Conservation (phyloP, 441 rosid species). For the Aquilaria agallochum region DNA sequence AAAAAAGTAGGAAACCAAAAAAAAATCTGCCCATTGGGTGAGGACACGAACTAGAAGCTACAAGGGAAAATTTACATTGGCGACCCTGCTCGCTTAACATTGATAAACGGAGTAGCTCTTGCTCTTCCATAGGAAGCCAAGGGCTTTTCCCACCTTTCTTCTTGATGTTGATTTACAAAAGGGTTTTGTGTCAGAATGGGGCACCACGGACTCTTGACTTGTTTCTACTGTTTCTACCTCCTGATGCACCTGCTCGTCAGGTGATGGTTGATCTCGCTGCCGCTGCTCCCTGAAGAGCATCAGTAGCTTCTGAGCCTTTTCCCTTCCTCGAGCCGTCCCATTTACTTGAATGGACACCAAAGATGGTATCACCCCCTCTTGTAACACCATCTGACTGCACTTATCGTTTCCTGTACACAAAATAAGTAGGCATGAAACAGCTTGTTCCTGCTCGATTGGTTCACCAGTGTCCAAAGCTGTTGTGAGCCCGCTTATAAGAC, state of each 20-base stretch:
- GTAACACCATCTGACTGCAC: constrained; percentile 84
- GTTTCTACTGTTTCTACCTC: constrained; percentile 36
- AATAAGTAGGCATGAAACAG: constrained; percentile 68
- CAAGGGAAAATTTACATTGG: constrained; percentile 26
- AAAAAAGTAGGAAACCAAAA: constrained; percentile 7
- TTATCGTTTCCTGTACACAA: constrained; percentile 74
- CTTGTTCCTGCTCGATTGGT: constrained; percentile 80
- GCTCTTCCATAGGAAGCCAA: constrained; percentile 71
- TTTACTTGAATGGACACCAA: constrained; percentile 91
- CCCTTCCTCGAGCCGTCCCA: constrained; percentile 78
- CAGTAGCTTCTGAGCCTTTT: constrained; percentile 83
- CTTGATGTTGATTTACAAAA: constrained; percentile 68
- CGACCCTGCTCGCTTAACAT: constrained; percentile 21
- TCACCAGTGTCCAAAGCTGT: constrained; percentile 68
- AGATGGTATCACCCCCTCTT: constrained; percentile 99
- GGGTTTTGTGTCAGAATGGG: constrained; percentile 53
- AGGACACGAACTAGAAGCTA: constrained; percentile 24
- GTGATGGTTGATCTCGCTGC: constrained; percentile 67
- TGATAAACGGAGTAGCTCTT: constrained; percentile 69
- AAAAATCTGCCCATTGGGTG: constrained; percentile 20
- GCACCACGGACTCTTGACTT: constrained; percentile 22
- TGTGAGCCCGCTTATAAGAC: constrained; percentile 67
- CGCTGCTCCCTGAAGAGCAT: constrained; percentile 94
- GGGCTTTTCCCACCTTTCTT: constrained; percentile 60
- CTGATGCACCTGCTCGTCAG: constrained; percentile 22